Conservation (phyloP, 805 yeast genomes). For the Torulaspora quercuum region DNA sequence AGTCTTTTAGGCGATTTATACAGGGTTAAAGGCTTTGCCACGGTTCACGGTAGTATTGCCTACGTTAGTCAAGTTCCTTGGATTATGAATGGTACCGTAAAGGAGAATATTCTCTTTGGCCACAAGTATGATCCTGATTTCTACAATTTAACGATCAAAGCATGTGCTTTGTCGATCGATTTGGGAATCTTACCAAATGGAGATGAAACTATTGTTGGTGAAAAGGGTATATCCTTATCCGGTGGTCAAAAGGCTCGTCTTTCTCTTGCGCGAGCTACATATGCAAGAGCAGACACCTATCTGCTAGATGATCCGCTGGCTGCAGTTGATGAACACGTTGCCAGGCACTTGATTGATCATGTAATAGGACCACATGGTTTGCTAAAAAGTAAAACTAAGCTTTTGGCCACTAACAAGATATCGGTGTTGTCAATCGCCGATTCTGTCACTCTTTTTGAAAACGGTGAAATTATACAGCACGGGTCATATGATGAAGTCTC, state of each 20-base stretch:
- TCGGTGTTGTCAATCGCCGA: slow-evolving; percentile 76
- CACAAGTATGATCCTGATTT: slow-evolving; percentile 76
- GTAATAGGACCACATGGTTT: slow-evolving; percentile 82
- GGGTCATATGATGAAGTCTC: slow-evolving; percentile 55
- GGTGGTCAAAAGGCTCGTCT: slow-evolving; percentile 98
- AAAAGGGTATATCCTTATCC: slow-evolving; percentile 91
- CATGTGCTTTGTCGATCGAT: slow-evolving; percentile 84
- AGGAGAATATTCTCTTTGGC: slow-evolving; percentile 89
- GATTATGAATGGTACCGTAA: slow-evolving; percentile 94
- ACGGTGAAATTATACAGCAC: slow-evolving; percentile 65
- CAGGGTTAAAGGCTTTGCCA: slow-evolving; percentile 68
- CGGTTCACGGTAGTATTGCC: slow-evolving; percentile 73
- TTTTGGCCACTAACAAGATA: slow-evolving; percentile 84
- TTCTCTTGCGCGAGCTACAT: slow-evolving; percentile 92
- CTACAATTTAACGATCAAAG: slow-evolving; percentile 74
- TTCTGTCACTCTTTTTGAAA: slow-evolving; percentile 61
- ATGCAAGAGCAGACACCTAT: slow-evolving; percentile 88
- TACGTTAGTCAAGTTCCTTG: slow-evolving; percentile 93
- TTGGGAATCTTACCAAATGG: slow-evolving; percentile 79
- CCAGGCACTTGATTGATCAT: slow-evolving; percentile 74
- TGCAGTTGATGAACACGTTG: slow-evolving; percentile 98
- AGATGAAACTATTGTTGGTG: slow-evolving; percentile 91
- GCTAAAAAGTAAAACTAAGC: slow-evolving; percentile 65
- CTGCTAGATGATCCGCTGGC: slow-evolving; percentile 88
- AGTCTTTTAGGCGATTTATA: slow-evolving; percentile 79